Evolutionary conservation across 371 early-diverging fungal species (phyloP).

Genomic region (Mortierella sp.): DNA sequence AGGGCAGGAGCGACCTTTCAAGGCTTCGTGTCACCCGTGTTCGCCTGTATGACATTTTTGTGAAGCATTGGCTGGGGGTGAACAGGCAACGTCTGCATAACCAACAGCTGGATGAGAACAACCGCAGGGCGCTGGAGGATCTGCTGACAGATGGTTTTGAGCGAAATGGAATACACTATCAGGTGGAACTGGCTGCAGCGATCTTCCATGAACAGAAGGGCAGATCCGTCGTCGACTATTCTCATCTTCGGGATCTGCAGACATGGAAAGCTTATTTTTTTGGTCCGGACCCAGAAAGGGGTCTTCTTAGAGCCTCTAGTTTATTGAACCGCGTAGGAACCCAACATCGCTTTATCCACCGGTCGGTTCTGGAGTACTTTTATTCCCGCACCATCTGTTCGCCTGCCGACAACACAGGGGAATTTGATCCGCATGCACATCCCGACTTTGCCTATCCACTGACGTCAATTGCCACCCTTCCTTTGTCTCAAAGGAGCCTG

Average conservation of each 20-base stretch:
- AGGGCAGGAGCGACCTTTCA: neutral
- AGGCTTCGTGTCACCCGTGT: constrained; percentile 12
- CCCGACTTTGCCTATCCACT: neutral
- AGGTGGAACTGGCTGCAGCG: neutral
- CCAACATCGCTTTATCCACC: constrained; percentile 9
- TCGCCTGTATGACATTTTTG: constrained; percentile 6
- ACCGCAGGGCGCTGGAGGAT: neutral
- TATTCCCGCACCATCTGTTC: neutral
- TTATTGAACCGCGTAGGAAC: neutral
- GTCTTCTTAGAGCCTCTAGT: neutral
- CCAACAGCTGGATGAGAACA: neutral
- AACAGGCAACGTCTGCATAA: constrained; percentile 5
- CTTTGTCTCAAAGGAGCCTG: constrained; percentile 1
- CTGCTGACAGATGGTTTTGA: neutral
- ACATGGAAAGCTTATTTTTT: constrained; percentile 12
- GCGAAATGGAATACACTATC: neutral
- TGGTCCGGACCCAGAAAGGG: neutral
- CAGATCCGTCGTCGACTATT: neutral
- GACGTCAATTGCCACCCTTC: neutral
- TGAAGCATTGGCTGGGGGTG: neutral
- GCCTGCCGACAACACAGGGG: neutral
- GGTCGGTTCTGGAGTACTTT: constrained; percentile 16
- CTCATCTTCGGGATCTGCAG: too few relatives aligned
- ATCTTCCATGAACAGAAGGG: constrained; percentile 8
- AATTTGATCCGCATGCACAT: neutral